Percentiles rank a stretch among this genome's conserved stretches.
These are phyloP conservation scores for Wickerhamomyces sp. DNA, from an alignment of 1,139 yeast species.

Conservation along the genomic window DNA sequence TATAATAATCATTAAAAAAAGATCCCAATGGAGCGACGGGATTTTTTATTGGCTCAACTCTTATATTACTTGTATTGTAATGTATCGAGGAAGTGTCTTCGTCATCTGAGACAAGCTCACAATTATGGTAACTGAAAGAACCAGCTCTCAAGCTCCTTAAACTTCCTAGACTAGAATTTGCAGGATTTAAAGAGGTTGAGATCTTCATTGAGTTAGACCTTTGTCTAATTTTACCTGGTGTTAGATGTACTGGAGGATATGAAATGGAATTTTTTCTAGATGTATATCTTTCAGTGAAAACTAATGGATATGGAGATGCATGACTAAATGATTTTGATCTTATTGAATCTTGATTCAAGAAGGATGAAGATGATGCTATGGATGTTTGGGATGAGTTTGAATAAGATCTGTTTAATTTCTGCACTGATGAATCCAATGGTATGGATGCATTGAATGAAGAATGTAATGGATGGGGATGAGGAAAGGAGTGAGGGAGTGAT, in stretches of 20 bases:
- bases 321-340: slow-evolving; percentile 16
- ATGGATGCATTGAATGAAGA: slow-evolving; percentile 3
- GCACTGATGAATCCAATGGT: background rate
- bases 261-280: slow-evolving; percentile 12
- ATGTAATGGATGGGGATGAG: slow-evolving; percentile 8
- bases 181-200: background rate
- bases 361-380: slow-evolving; percentile 2
- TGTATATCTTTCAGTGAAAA: slow-evolving; percentile 11
- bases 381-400: slow-evolving; percentile 9
- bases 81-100: slow-evolving; percentile 9
- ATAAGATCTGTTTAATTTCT: slow-evolving; percentile 7
- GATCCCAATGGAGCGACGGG: slow-evolving; percentile 8
- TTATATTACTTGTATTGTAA: slow-evolving; percentile 11
- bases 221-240: slow-evolving; percentile 2
- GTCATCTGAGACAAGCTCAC: slow-evolving; percentile 7
- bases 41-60: slow-evolving; percentile 11
- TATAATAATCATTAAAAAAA: slow-evolving; percentile 12
- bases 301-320: slow-evolving; percentile 11
- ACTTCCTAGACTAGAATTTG: background rate
- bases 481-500: slow-evolving; percentile 6
- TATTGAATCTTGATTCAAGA: slow-evolving; percentile 3
- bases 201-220: slow-evolving; percentile 12
- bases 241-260: background rate
- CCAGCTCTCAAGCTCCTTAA: slow-evolving; percentile 2
- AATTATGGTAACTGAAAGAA: slow-evolving; percentile 5